These are phyloP conservation scores for Suhomyces yuchorum DNA, from an alignment of 1,139 yeast genomes.

Conservation along the genomic window DNA sequence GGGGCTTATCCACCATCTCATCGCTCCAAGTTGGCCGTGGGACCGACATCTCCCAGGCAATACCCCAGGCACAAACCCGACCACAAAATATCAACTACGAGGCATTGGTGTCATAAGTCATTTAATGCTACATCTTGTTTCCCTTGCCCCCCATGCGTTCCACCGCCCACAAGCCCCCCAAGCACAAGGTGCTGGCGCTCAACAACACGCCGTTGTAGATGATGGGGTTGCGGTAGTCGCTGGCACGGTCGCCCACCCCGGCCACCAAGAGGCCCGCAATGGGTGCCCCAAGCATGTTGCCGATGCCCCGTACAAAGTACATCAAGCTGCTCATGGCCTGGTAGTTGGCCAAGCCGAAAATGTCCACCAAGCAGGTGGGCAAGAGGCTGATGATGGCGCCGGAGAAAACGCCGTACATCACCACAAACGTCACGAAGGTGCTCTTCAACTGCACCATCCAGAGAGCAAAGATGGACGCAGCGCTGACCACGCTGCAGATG, in stretches of 20 bases:
- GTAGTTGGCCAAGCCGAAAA: constrained; percentile 38
- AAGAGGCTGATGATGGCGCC: constrained; percentile 43
- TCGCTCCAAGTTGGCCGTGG: too few species aligned
- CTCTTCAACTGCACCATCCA: constrained; percentile 33
- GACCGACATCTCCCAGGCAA: too few species aligned
- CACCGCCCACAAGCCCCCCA: constrained; percentile 13
- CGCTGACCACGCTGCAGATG: constrained; percentile 35
- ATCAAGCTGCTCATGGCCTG: constrained; percentile 29
- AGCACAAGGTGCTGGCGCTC: constrained; percentile 22
- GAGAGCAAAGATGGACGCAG: constrained; percentile 32
- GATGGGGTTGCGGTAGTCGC: constrained; percentile 26
- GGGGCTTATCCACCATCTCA: too few species aligned
- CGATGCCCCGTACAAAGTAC: constrained; percentile 36
- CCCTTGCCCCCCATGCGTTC: constrained; percentile 1
- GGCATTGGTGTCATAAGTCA: too few species aligned
- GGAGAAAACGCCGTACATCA: constrained; percentile 38
- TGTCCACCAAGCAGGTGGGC: constrained; percentile 42
- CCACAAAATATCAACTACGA: too few species aligned
- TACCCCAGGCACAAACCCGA: too few species aligned
- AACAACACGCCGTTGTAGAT: constrained; percentile 30
- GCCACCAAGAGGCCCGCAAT: constrained; percentile 33
- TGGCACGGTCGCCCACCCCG: constrained; percentile 17
- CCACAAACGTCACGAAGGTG: constrained; percentile 39
- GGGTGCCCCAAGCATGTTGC: constrained; percentile 36
- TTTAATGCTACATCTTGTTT: neutral